Evolutionary conservation across 768 basidiomycete genomes (phyloP).

Genomic region (Termitomyces bulborhizus): DNA sequence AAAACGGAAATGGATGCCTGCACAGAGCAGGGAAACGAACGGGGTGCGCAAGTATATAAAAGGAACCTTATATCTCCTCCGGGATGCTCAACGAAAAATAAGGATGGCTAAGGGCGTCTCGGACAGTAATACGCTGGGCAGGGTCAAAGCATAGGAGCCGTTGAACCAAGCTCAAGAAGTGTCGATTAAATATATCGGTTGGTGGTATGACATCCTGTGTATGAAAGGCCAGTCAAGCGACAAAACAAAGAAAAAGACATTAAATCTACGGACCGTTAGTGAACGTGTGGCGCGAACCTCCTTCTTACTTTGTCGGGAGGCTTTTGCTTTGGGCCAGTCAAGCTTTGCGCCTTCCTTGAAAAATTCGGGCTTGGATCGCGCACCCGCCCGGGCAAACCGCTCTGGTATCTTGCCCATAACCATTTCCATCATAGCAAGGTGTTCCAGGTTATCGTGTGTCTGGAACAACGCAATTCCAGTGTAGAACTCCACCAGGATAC

Average conservation of each 20-base stretch:
- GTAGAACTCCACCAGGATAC: conserved; percentile 97
- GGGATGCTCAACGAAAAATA: conserved; percentile 73
- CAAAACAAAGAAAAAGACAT: not conserved
- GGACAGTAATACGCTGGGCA: conserved; percentile 78
- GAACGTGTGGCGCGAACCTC: conserved; percentile 84
- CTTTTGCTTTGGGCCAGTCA: conserved; percentile 89
- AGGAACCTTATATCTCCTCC: conserved; percentile 50
- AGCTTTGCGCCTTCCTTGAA: conserved; percentile 84
- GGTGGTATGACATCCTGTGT: conserved; percentile 79
- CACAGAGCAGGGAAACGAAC: conserved; percentile 1
- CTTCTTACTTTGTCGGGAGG: conserved; percentile 86
- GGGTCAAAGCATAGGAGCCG: conserved; percentile 90
- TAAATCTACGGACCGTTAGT: conserved; percentile 50
- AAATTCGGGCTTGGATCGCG: conserved; percentile 84
- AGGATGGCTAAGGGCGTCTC: conserved; percentile 81
- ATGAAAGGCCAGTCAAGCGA: conserved; percentile 7
- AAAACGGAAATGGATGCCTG: not conserved
- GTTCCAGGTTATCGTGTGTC: conserved; percentile 98
- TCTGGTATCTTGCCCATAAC: conserved; percentile 99
- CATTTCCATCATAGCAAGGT: conserved; percentile 99
- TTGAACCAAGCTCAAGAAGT: conserved; percentile 85
- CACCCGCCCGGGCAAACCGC: conserved; percentile 69
- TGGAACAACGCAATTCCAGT: conserved; percentile 98
- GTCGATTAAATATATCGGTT: conserved; percentile 63
- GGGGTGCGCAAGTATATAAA: conserved; percentile 11